A percentile compares a stretch with the other conserved stretches of the same genome.
These are phyloP conservation scores for Garcia nutans DNA, from an alignment of 345 rosid genomes.

Conservation along the genomic window DNA sequence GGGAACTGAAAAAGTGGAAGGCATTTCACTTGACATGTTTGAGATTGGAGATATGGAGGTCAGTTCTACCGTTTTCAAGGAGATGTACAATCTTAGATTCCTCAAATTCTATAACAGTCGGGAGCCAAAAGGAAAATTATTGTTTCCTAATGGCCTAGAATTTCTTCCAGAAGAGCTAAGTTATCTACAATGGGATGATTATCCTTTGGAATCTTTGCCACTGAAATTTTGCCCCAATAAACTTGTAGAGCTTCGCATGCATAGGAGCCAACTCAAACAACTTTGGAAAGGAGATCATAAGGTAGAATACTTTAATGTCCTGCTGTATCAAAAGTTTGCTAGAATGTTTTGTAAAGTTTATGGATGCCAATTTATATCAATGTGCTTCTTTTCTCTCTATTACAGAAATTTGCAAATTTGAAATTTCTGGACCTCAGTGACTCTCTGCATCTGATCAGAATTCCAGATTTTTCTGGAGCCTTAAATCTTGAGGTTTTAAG, in stretches of 20 bases:
- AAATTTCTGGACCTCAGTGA: neutral
- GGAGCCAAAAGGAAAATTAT: no score
- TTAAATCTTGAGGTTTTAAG: neutral
- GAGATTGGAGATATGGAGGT: neutral
- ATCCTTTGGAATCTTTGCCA: neutral
- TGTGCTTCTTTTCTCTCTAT: neutral
- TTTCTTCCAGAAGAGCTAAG: neutral
- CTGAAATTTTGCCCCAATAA: neutral
- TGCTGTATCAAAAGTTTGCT: no score
- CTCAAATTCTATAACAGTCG: neutral
- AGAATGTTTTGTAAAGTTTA: no score
- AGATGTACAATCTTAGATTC: neutral
- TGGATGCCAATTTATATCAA: no score
- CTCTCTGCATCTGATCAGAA: neutral
- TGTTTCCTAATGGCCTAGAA: neutral
- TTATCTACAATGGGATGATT: neutral
- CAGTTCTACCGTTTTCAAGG: neutral
- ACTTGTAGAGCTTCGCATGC: neutral
- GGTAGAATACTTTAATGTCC: neutral
- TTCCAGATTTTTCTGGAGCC: neutral
- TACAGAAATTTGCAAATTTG: neutral
- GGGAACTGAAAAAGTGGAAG: neutral
- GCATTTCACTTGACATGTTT: neutral
- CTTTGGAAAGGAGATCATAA: neutral
- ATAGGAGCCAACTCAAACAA: neutral